Percentiles rank a stretch among this genome's conserved stretches.
phyloP scores from a whole-genome alignment of 345 rosid species.

The Sapria himalayana region DNA sequence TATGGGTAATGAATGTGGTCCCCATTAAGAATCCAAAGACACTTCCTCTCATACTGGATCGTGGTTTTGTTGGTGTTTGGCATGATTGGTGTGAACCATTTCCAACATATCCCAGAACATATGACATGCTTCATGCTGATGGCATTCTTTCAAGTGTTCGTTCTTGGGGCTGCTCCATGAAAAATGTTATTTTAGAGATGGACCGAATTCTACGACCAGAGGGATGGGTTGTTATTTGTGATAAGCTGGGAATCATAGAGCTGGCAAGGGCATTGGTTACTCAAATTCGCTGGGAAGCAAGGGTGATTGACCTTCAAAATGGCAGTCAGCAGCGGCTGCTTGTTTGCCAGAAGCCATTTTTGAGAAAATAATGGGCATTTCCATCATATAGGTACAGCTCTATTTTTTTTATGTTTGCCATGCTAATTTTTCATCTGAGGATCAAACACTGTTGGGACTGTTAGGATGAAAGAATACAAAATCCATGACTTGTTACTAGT shows the following conservation, averaged over 20 bases:
- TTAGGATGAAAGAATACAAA: too few relatives aligned
- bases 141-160: conserved; percentile 59
- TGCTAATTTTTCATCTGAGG: too few relatives aligned
- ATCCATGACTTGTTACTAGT: too few relatives aligned
- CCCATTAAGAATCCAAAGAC: conserved; percentile 55
- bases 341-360: conserved; percentile 83
- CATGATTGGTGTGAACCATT: conserved; percentile 99
- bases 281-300: conserved; percentile 90
- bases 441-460: too few relatives aligned
- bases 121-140: conserved; percentile 87
- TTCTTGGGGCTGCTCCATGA: conserved; percentile 41
- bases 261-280: conserved; percentile 57
- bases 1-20: conserved; percentile 94
- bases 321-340: conserved; percentile 91
- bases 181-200: conserved; percentile 79
- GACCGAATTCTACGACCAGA: conserved; percentile 91
- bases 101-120: conserved; percentile 93
- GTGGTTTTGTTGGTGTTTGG: conserved; percentile 73
- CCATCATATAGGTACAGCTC: too few relatives aligned
- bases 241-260: conserved; percentile 59
- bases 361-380: conserved; percentile 62
- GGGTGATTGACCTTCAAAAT: conserved; percentile 83
- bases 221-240: conserved; percentile 87
- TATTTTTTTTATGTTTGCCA: too few relatives aligned
- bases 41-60: conserved; percentile 76